Evolutionary conservation across 257 asterid species (phyloP).

Genomic region (Nicotiana knightiana): DNA sequence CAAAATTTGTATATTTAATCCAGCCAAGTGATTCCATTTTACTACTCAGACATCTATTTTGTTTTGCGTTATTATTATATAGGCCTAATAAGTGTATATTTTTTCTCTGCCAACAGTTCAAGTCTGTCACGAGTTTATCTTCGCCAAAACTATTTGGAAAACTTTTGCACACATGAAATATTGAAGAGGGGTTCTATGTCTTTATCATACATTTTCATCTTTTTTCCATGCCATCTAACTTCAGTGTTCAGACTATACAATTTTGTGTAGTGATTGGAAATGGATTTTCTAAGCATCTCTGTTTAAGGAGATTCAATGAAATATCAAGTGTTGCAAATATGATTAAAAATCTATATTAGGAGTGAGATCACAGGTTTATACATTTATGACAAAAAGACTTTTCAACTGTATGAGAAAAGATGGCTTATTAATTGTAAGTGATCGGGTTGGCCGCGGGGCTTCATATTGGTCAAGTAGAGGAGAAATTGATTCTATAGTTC

Average conservation of each 20-base stretch:
- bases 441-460: no score
- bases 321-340: conserved; percentile 27
- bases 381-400: conserved; percentile 40
- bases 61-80: not conserved
- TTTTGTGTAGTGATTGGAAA: conserved; percentile 53
- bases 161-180: conserved; percentile 27
- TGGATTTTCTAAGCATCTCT: conserved; percentile 55
- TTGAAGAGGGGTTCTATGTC: not conserved
- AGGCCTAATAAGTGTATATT: not conserved
- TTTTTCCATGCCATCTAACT: not conserved
- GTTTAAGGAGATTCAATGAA: conserved; percentile 52
- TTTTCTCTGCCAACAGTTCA: conserved; percentile 38
- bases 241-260: not conserved
- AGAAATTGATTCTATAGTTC: not conserved
- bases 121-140: conserved; percentile 43
- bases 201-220: not conserved
- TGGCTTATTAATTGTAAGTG: conserved; percentile 43
- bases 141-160: conserved; percentile 33
- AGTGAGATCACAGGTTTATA: conserved; percentile 53
- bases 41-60: no score
- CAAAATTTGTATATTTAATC: not conserved
- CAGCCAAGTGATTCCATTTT: not conserved
- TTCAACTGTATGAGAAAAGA: conserved; percentile 23
- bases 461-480: no score
- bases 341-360: conserved; percentile 29